Conservation (phyloP, 805 yeast species). For the Komagataella pastoris region DNA sequence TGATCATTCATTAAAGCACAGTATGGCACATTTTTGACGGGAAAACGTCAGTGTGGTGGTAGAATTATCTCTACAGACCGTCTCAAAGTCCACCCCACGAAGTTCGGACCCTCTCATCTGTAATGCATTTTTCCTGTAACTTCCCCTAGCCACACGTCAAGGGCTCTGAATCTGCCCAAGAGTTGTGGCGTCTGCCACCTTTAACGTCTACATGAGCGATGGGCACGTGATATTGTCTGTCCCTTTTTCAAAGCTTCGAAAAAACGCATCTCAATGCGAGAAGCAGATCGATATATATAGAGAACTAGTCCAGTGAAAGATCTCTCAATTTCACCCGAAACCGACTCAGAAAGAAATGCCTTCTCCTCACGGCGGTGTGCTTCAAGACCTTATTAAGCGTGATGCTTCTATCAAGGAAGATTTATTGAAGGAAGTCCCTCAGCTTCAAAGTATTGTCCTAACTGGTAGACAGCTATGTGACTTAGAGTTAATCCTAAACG, state of each 20-base stretch:
- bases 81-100: neutral
- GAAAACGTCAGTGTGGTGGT: neutral
- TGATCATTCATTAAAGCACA: neutral
- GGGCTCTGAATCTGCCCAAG: neutral
- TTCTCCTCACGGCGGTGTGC: constrained; percentile 84
- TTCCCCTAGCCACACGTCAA: neutral
- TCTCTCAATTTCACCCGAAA: neutral
- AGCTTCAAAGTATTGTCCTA: constrained; percentile 34
- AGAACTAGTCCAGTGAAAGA: neutral
- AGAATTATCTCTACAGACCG: neutral
- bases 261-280: neutral
- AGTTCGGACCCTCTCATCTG: too few relatives aligned
- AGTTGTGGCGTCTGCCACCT: neutral
- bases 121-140: too few relatives aligned
- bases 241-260: neutral
- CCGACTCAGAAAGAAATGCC: constrained; percentile 28
- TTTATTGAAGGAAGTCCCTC: constrained; percentile 44
- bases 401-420: constrained; percentile 49
- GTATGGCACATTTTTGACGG: neutral
- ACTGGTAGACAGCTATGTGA: constrained; percentile 90
- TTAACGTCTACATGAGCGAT: neutral
- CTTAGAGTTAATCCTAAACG: constrained; percentile 79
- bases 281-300: neutral
- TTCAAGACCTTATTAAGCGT: constrained; percentile 76
- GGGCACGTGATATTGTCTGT: neutral